Conservation (phyloP, 805 yeast species). For the Wickerhamiella musiphila region DNA sequence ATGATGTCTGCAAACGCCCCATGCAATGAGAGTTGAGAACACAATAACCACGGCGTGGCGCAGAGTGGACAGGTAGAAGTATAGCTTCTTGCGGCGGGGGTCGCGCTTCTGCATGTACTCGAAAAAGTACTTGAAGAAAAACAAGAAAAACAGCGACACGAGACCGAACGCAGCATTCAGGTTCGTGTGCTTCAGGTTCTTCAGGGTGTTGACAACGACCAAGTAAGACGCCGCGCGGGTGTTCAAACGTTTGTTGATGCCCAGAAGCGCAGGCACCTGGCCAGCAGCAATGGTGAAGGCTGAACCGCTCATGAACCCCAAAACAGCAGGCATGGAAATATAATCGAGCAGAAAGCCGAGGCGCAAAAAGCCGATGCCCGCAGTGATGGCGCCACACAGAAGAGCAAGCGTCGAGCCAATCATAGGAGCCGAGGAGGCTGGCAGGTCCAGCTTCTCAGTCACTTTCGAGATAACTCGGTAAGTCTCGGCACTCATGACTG, state of each 20-base stretch:
- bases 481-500: constrained; percentile 82
- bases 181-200: constrained; percentile 49
- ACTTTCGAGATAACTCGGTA: constrained; percentile 60
- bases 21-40: constrained; percentile 67
- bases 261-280: constrained; percentile 77
- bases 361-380: constrained; percentile 67
- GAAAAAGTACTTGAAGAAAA: constrained; percentile 49
- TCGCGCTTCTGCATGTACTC: constrained; percentile 42
- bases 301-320: constrained; percentile 92
- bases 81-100: constrained; percentile 37
- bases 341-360: constrained; percentile 78
- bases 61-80: constrained; percentile 58
- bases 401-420: constrained; percentile 70
- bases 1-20: constrained; percentile 44
- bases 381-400: constrained; percentile 70
- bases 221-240: constrained; percentile 54
- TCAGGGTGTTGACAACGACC: constrained; percentile 54
- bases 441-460: constrained; percentile 24
- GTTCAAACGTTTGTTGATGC: constrained; percentile 44
- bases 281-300: constrained; percentile 71
- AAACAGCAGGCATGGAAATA: constrained; percentile 78
- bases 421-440: constrained; percentile 35
- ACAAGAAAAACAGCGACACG: constrained; percentile 53
- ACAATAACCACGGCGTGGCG: constrained; percentile 72
- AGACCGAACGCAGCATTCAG: constrained; percentile 84